These are phyloP conservation scores for Elsinoe arachidis DNA, from an alignment of 2,329 filamentous ascomycete genomes.

Conservation along the genomic window DNA sequence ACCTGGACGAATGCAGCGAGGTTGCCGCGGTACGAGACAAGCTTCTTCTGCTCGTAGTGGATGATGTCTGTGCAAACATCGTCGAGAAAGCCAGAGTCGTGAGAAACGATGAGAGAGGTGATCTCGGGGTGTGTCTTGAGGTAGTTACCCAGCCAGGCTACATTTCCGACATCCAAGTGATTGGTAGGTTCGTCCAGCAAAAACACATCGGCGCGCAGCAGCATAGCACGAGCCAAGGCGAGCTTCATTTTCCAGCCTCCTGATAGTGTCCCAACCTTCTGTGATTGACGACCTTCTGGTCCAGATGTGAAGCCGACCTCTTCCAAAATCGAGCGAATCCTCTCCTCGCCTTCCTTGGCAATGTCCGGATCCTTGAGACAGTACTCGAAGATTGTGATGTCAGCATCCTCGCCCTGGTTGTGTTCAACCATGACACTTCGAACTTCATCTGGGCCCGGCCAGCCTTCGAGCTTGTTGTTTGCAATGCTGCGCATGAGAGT, in stretches of 20 bases:
- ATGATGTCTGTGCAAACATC: slow-evolving; percentile 98
- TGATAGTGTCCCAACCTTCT: slow-evolving; percentile 88
- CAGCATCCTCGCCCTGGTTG: slow-evolving; percentile 96
- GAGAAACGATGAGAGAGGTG: slow-evolving; percentile 92
- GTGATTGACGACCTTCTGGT: slow-evolving; percentile 76
- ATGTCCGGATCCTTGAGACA: slow-evolving; percentile 83
- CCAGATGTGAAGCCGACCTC: slow-evolving; percentile 93
- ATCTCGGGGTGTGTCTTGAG: slow-evolving; percentile 93
- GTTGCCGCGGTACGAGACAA: slow-evolving; percentile 77
- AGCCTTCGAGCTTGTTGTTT: slow-evolving; percentile 91
- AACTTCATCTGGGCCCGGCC: slow-evolving; percentile 84
- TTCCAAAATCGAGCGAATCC: slow-evolving; percentile 72
- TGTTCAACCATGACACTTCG: slow-evolving; percentile 98
- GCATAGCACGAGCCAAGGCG: slow-evolving; percentile 89
- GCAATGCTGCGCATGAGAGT: slow-evolving; percentile 97
- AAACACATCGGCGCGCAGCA: slow-evolving; percentile 89
- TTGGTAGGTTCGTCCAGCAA: slow-evolving; percentile 98
- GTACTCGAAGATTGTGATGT: slow-evolving; percentile 91
- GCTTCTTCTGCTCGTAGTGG: slow-evolving; percentile 97
- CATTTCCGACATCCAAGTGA: slow-evolving; percentile 92
- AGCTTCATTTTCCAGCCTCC: slow-evolving; percentile 99
- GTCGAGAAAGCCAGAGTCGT: slow-evolving; percentile 96
- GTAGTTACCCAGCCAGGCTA: slow-evolving; percentile 92
- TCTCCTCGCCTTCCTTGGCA: slow-evolving; percentile 65
- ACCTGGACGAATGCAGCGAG: slow-evolving; percentile 75